A percentile compares a stretch with the other conserved stretches of the same genome.
Evolutionary conservation across 2,329 filamentous ascomycete genomes (phyloP).

Genomic region (Xylaria sp.): DNA sequence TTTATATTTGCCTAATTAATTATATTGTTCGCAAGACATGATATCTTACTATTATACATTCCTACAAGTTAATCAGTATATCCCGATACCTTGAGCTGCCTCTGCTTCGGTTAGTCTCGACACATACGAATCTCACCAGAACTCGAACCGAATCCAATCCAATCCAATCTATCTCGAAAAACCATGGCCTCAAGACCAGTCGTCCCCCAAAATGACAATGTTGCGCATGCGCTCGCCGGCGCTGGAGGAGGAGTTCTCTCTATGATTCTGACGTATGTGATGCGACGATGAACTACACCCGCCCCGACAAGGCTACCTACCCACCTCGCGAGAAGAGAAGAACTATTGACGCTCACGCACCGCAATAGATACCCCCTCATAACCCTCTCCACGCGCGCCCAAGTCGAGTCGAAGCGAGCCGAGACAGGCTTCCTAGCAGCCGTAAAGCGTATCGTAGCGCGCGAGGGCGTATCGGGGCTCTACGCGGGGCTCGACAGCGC

Average conservation of each 20-base stretch:
- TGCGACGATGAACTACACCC: background rate
- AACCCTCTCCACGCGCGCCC: slow-evolving; percentile 94
- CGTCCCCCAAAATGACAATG: slow-evolving; percentile 91
- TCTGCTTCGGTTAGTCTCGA: background rate
- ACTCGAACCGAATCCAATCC: background rate
- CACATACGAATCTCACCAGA: slow-evolving; percentile 5
- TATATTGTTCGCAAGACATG: slow-evolving; percentile 14
- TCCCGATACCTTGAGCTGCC: slow-evolving; percentile 17
- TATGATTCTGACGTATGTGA: slow-evolving; percentile 86
- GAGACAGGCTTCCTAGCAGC: slow-evolving; percentile 86
- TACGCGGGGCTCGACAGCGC: slow-evolving; percentile 95
- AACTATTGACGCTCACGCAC: slow-evolving; percentile 11
- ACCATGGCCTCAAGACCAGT: slow-evolving; percentile 63
- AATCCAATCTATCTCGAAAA: slow-evolving; percentile 12
- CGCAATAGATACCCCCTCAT: slow-evolving; percentile 86
- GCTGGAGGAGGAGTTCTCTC: slow-evolving; percentile 93
- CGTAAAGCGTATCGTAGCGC: slow-evolving; percentile 85
- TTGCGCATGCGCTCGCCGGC: slow-evolving; percentile 92
- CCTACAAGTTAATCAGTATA: slow-evolving; percentile 10
- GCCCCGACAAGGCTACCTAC: background rate
- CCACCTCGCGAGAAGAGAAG: background rate
- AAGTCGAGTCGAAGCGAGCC: slow-evolving; percentile 95
- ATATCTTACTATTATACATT: slow-evolving; percentile 10
- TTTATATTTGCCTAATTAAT: background rate
- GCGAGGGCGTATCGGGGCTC: slow-evolving; percentile 88